A percentile compares a stretch with the other conserved stretches of the same genome.
Evolutionary conservation across 768 basidiomycete species (phyloP).

Genomic region (Russula sp.): DNA sequence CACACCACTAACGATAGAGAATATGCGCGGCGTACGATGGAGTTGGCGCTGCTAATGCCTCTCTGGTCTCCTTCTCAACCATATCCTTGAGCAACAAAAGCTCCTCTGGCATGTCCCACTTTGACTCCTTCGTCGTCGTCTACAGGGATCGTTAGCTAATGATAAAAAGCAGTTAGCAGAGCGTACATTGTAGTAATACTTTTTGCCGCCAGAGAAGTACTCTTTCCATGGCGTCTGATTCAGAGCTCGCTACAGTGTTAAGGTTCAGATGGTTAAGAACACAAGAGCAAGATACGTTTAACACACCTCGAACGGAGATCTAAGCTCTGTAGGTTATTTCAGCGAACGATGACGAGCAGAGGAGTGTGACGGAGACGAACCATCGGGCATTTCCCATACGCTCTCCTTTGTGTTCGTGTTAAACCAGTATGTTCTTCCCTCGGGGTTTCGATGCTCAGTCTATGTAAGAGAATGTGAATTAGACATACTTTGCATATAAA

Average conservation of each 20-base stretch:
- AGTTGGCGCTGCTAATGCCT: slow-evolving; percentile 34
- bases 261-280: neutral
- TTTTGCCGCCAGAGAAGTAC: slow-evolving; percentile 87
- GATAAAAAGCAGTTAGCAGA: neutral
- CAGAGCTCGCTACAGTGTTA: slow-evolving; percentile 64
- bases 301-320: slow-evolving; percentile 85
- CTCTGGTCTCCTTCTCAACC: slow-evolving; percentile 70
- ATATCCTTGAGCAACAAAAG: slow-evolving; percentile 79
- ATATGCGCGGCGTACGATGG: neutral
- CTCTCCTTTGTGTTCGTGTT: slow-evolving; percentile 85
- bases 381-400: slow-evolving; percentile 98
- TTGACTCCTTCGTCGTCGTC: slow-evolving; percentile 87
- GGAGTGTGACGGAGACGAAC: slow-evolving; percentile 41
- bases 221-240: slow-evolving; percentile 93
- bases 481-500: neutral
- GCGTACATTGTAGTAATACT: slow-evolving; percentile 85
- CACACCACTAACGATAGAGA: neutral
- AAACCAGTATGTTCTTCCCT: slow-evolving; percentile 99
- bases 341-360: neutral
- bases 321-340: slow-evolving; percentile 44
- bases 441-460: slow-evolving; percentile 94
- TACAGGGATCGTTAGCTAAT: slow-evolving; percentile 37
- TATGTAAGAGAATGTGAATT: slow-evolving; percentile 33
- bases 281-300: slow-evolving; percentile 5
- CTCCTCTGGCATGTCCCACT: slow-evolving; percentile 98